Evolutionary conservation across 352 stramenopile genomes (phyloP), one percentile per base, ranked within the genome.

Genomic region (Detonula confervacea): DNA sequence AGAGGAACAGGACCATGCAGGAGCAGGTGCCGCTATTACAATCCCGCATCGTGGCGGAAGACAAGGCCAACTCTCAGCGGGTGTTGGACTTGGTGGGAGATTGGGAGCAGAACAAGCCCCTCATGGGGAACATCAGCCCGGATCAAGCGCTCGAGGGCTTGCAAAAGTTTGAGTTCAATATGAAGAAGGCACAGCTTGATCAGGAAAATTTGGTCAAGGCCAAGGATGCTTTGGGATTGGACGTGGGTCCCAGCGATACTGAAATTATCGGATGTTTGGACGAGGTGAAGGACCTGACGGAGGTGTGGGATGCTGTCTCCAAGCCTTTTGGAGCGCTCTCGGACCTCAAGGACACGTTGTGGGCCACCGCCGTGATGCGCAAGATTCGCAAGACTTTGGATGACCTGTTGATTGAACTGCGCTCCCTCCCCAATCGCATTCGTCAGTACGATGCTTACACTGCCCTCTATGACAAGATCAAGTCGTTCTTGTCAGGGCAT

Each of bases 381-480:
- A 98, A 98, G 72, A 89, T 99, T 57, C 95, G 96, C 3, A 97
- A 98, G 82, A 91, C 96, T 51, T 83, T 99, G 22, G 96, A 99
- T 68, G 95, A 98, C 66, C 87, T 99, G n/a, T 87, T 98, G 35
- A 96, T 98, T 60, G 94, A 98, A 70, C 88, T 94, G 74, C 94
- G 97, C 25, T 95, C 93, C 29, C 95, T 99, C 47, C 97, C 97
- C 33, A 96, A 97, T 69, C 92, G 95, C 29, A 97, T 99, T 29
- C 96, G 98, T 55, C 97, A 99, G 87, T 99, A 99, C 75, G 97
- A 98, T 91, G 96, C 96, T 30, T 99, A 98, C 81, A 98, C 96
- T 56, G 88, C 97, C 51, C 94, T 98, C 6, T 87, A 97, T 20
- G 91, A 96, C n/a, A 92, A 93, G 39, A 94, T 99, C 39, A 96